These are phyloP conservation scores for Fomitopsis serialis DNA, from an alignment of 768 basidiomycete species.

Conservation along the genomic window DNA sequence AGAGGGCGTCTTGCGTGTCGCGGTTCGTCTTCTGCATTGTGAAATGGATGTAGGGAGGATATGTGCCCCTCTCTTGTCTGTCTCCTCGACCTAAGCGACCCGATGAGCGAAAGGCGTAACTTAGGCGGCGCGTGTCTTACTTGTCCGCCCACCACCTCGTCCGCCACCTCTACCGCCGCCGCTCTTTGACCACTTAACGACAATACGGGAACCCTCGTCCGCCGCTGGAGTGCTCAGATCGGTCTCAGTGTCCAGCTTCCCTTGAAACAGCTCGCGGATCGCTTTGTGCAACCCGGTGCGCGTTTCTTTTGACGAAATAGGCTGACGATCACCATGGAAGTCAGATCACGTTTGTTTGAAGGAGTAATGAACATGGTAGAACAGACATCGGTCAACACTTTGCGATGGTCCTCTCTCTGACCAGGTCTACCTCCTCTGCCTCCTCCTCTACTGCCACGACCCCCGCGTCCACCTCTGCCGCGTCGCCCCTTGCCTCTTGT, in stretches of 20 bases:
- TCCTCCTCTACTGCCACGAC: constrained; percentile 36
- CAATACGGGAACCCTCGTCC: constrained; percentile 71
- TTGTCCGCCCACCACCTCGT: constrained; percentile 35
- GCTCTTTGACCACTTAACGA: constrained; percentile 69
- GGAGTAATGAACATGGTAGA: constrained; percentile 9
- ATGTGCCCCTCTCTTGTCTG: constrained; percentile 53
- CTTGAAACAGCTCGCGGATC: constrained; percentile 75
- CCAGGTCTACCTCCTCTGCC: constrained; percentile 36
- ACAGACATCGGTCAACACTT: constrained; percentile 79
- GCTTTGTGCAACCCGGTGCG: constrained; percentile 80
- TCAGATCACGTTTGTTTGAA: background rate
- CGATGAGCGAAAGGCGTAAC: background rate
- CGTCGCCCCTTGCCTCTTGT: constrained; percentile 33
- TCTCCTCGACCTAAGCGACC: constrained; percentile 26
- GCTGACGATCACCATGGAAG: constrained; percentile 37
- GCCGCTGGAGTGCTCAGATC: constrained; percentile 42
- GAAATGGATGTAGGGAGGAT: constrained; percentile 91
- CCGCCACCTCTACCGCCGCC: constrained; percentile 44
- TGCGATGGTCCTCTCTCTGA: constrained; percentile 61
- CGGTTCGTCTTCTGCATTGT: constrained; percentile 96
- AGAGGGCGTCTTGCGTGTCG: constrained; percentile 92
- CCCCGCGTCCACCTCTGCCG: constrained; percentile 41
- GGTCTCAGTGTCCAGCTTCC: constrained; percentile 82
- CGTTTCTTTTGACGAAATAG: constrained; percentile 74
- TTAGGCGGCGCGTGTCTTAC: background rate